Evolutionary conservation across 345 rosid species (phyloP).

Genomic region (Populus tremula): DNA sequence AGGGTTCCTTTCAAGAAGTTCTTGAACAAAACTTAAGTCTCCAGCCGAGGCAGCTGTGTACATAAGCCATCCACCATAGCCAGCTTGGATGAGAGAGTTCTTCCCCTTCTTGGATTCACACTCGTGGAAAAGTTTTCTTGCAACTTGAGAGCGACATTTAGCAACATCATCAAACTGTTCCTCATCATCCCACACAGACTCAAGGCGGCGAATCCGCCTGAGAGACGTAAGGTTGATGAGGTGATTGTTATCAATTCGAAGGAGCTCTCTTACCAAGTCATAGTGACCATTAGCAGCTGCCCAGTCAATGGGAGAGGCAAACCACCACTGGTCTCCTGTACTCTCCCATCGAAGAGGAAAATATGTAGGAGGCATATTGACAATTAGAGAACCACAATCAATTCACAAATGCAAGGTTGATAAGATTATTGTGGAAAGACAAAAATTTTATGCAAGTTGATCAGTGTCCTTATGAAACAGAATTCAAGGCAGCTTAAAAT

Average conservation of each 20-base stretch:
- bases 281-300: constrained; percentile 94
- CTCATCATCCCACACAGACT: constrained; percentile 90
- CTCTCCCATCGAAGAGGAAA: constrained; percentile 95
- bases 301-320: constrained; percentile 87
- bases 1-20: constrained; percentile 69
- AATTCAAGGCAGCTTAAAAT: neutral
- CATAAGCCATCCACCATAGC: constrained; percentile 90
- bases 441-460: neutral
- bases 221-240: constrained; percentile 91
- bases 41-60: constrained; percentile 98
- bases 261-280: constrained; percentile 84
- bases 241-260: constrained; percentile 74
- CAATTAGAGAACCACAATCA: neutral
- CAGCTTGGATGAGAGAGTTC: constrained; percentile 64
- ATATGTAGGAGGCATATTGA: constrained; percentile 57
- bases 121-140: constrained; percentile 58
- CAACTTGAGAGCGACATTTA: constrained; percentile 64
- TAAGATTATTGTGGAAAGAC: neutral
- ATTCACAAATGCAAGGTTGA: neutral
- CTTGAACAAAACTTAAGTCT: constrained; percentile 55
- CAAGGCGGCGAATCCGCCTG: constrained; percentile 86
- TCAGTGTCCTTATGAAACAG: neutral
- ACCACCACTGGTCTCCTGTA: constrained; percentile 99
- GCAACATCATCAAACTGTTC: constrained; percentile 66
- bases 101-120: constrained; percentile 51